phyloP scores from a whole-genome alignment of 1,284 basidiomycete genomes.

The Phylloporus sp. region DNA sequence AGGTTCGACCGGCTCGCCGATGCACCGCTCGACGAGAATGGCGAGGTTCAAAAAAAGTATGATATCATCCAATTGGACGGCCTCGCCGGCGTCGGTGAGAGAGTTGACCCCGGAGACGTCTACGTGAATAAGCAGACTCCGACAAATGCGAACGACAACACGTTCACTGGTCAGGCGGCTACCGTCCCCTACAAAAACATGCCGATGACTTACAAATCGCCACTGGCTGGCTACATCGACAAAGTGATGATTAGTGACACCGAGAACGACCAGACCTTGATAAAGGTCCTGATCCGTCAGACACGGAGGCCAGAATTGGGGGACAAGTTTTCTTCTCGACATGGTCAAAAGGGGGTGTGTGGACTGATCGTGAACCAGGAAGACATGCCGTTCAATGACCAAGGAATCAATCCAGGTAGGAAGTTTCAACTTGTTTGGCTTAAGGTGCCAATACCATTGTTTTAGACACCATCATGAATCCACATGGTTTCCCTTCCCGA shows the following conservation, averaged over 20 bases:
- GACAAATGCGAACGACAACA: slow-evolving; percentile 86
- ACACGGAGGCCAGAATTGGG: slow-evolving; percentile 96
- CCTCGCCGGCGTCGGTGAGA: slow-evolving; percentile 92
- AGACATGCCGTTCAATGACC: slow-evolving; percentile 99
- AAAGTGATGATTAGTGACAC: slow-evolving; percentile 98
- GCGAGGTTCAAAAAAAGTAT: slow-evolving; percentile 80
- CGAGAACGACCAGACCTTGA: slow-evolving; percentile 93
- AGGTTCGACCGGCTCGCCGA: slow-evolving; percentile 95
- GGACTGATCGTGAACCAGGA: slow-evolving; percentile 98
- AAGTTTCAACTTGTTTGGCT: slow-evolving; percentile 9
- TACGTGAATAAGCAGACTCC: slow-evolving; percentile 98
- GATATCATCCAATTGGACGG: slow-evolving; percentile 93
- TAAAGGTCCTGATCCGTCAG: slow-evolving; percentile 99
- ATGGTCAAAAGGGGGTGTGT: slow-evolving; percentile 99
- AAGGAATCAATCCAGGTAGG: slow-evolving; percentile 89
- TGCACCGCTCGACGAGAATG: slow-evolving; percentile 85
- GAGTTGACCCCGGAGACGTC: slow-evolving; percentile 91
- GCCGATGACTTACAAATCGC: slow-evolving; percentile 91
- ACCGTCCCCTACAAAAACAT: slow-evolving; percentile 87
- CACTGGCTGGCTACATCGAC: slow-evolving; percentile 93
- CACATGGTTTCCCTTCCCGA: slow-evolving; percentile 98
- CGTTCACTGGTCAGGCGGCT: slow-evolving; percentile 79
- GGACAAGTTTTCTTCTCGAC: slow-evolving; percentile 98
- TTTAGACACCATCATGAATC: slow-evolving; percentile 99
- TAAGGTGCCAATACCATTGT: slow-evolving; percentile 12